Evolutionary conservation across 202 grass and related monocot species (phyloP).

Genomic region (Schoenoplectus tabernaemontani): DNA sequence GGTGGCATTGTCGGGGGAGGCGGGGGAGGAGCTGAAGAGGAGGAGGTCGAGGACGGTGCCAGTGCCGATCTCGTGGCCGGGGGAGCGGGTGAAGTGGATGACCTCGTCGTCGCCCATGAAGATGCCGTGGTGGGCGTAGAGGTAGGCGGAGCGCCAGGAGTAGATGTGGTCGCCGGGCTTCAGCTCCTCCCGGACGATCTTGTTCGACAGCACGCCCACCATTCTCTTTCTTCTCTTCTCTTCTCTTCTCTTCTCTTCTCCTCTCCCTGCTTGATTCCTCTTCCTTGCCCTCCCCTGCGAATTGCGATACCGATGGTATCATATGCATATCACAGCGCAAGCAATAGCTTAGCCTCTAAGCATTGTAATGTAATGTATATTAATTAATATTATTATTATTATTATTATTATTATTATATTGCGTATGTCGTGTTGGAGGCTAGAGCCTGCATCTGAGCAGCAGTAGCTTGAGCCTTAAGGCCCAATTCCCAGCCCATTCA

Average conservation of each 20-base stretch:
- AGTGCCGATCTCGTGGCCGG: conserved; percentile 69
- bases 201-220: conserved; percentile 59
- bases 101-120: conserved; percentile 73
- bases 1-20: not conserved
- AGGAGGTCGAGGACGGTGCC: conserved; percentile 48
- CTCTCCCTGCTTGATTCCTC: not conserved
- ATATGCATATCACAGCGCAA: no score
- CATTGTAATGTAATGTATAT: no score
- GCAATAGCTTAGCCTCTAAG: no score
- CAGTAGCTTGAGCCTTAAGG: no score
- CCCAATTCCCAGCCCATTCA: no score
- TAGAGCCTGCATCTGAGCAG: no score
- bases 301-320: no score
- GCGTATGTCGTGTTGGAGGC: no score
- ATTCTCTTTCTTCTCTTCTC: not conserved
- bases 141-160: conserved; percentile 57
- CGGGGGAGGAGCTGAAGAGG: conserved; percentile 47
- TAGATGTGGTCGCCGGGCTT: conserved; percentile 83
- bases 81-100: conserved; percentile 67
- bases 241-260: not conserved
- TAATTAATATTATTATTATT: no score
- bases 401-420: no score
- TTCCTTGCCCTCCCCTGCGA: no score
- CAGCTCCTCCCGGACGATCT: conserved; percentile 36
- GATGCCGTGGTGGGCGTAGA: conserved; percentile 94